Evolutionary conservation across 176 grass and related monocot species (phyloP), one percentile per base, ranked within the genome.

Genomic region (Tillandsia fasciculata): DNA sequence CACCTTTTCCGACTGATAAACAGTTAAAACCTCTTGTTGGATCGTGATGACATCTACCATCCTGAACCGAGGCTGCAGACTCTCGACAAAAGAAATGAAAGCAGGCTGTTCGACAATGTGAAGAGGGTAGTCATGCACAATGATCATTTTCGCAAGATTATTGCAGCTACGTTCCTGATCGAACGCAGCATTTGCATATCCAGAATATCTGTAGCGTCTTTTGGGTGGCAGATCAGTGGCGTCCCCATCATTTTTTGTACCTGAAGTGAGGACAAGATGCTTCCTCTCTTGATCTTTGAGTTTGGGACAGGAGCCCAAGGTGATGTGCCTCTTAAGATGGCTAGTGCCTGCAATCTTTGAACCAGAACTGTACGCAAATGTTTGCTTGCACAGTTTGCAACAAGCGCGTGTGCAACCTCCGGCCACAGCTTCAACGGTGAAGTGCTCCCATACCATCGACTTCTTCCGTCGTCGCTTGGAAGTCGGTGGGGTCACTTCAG

Each of bases 311-410:
- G 87, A 96, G 63, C 84, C 87, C 49, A 90, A 71, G 64, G 84
- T 84, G 63, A 96, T 96, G 51, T 96, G 91, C 70, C 87, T 86
- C 84, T 96, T 96, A 14, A 96, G 82, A 85, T 96, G 91, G 76
- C 87, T 96, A 33, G 91, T 90, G 1, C 91, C 87, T 26, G 91
- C 84, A 73, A 90, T 87, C 70, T 96, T 96, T 75, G 91, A 76
- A 12, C 91, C 91, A 68, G 84, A 90, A 72, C 91, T 87, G 53
- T 96, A 96, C 2, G 91, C 87, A 82, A 90, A 96, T 12, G 91
- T 87, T 77, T 90, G 81, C 81, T 96, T 96, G 82, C 91, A 90
- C 66, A 90, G 69, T 67, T 96, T 96, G 82, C 91, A 96, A 77
- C 84, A 90, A 69, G 91, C 91, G 26, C 91, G 70, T 23, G 84